A percentile compares a stretch with the other conserved stretches of the same genome.
phyloP scores from a whole-genome alignment of 2,329 filamentous ascomycete species.

The Diaporthe humulicola region DNA sequence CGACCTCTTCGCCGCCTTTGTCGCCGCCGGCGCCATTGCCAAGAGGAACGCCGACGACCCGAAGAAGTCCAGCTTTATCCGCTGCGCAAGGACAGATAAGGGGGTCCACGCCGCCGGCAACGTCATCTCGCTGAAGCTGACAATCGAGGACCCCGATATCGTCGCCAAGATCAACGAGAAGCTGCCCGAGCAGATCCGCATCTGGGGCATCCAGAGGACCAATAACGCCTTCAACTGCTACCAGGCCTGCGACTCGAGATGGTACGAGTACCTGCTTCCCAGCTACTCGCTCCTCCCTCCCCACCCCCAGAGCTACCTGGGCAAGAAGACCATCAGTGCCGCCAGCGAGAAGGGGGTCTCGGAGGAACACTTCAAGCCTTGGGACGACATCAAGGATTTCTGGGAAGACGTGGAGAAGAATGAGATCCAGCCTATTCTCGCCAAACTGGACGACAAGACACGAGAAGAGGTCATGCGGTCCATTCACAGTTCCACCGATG shows the following conservation, averaged over 20 bases:
- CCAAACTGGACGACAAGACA: slow-evolving; percentile 73
- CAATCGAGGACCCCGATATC: slow-evolving; percentile 90
- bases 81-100: slow-evolving; percentile 97
- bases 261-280: slow-evolving; percentile 97
- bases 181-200: slow-evolving; percentile 87
- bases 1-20: slow-evolving; percentile 92
- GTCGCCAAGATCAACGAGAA: slow-evolving; percentile 91
- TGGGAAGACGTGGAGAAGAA: slow-evolving; percentile 88
- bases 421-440: slow-evolving; percentile 79
- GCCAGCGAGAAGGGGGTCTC: slow-evolving; percentile 80
- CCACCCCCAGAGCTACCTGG: slow-evolving; percentile 88
- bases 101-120: slow-evolving; percentile 97
- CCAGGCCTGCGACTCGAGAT: slow-evolving; percentile 92
- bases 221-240: slow-evolving; percentile 96
- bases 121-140: slow-evolving; percentile 94
- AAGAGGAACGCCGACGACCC: slow-evolving; percentile 98
- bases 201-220: slow-evolving; percentile 94
- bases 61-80: slow-evolving; percentile 93
- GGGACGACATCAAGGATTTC: slow-evolving; percentile 83
- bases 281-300: slow-evolving; percentile 93
- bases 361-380: slow-evolving; percentile 75
- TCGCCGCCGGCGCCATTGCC: slow-evolving; percentile 91
- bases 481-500: slow-evolving; percentile 61
- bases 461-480: slow-evolving; percentile 73
- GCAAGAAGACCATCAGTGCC: slow-evolving; percentile 83